phyloP scores from a whole-genome alignment of 495 filamentous ascomycete genomes.

The Penicillium turbatum region DNA sequence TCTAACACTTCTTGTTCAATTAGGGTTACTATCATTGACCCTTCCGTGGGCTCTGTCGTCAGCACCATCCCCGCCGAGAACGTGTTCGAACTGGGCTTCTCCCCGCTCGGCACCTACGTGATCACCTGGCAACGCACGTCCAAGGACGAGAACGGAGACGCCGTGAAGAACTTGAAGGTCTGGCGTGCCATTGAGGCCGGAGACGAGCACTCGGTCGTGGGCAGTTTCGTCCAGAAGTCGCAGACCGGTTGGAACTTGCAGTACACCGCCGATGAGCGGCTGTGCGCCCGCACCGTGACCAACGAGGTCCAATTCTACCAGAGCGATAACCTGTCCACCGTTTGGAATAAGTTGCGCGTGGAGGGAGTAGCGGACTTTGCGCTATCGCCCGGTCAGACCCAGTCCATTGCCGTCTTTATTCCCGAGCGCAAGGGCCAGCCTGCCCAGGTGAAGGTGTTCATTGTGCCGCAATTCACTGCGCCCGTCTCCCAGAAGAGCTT shows the following conservation, averaged over 20 bases:
- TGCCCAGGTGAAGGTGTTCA: slow-evolving; percentile 87
- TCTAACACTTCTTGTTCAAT: background rate
- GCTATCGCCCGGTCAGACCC: slow-evolving; percentile 78
- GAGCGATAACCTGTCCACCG: slow-evolving; percentile 73
- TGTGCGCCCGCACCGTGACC: slow-evolving; percentile 88
- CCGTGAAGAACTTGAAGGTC: slow-evolving; percentile 92
- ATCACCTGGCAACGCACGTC: slow-evolving; percentile 94
- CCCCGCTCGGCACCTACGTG: slow-evolving; percentile 82
- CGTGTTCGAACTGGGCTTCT: slow-evolving; percentile 93
- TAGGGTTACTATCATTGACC: slow-evolving; percentile 78
- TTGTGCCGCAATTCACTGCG: slow-evolving; percentile 75
- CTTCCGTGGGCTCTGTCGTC: slow-evolving; percentile 72
- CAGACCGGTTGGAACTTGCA: slow-evolving; percentile 97
- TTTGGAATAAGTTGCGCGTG: slow-evolving; percentile 91
- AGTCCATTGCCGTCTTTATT: slow-evolving; percentile 87
- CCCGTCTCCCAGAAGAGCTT: slow-evolving; percentile 96
- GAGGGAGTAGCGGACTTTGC: slow-evolving; percentile 92
- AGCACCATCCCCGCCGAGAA: slow-evolving; percentile 70
- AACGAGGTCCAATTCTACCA: slow-evolving; percentile 98
- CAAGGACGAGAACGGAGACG: slow-evolving; percentile 89
- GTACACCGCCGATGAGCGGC: slow-evolving; percentile 87
- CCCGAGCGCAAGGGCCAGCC: slow-evolving; percentile 96
- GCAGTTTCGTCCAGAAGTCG: slow-evolving; percentile 88
- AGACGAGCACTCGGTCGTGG: slow-evolving; percentile 68
- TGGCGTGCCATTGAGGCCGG: slow-evolving; percentile 68